Evolutionary conservation across 148 eudicot genomes (phyloP), one percentile per base, ranked within the genome.

Genomic region (Dianthus caryophyllus): DNA sequence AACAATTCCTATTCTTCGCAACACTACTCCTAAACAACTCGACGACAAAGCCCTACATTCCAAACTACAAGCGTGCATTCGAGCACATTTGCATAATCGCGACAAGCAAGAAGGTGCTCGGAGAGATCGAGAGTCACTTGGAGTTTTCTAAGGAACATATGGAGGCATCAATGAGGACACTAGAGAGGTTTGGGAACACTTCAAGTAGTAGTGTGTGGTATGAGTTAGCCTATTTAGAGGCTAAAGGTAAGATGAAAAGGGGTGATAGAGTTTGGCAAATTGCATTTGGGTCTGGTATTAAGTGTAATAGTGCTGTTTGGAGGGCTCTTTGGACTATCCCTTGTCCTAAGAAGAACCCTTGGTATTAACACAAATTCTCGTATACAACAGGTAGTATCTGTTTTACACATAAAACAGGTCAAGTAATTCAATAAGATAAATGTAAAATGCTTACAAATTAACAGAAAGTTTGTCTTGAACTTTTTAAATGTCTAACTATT

Each of bases 141-240:
- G 88, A 79, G 62, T 82, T 90, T 1, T 75, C 86, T 0, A 83
- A 80, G 59, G 90, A 85, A 18, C 76, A 84, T 62, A 87, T 89
- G 89, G 92, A 89, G 65, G 85, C 90, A 24, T 89, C 96, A 9
- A 78, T 80, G 79, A 79, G 53, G 64, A 90, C 96, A 9, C 76
- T 90, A 31, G 83, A 90, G 74, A 77, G 88, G 57, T 90, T 87
- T 66, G 93, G 96, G 10, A 87, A 90, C 70, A 90, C 96, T 4
- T 90, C 96, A 18, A 82, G 93, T 61, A 90, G 96, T 56, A 90
- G 96, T 70, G 80, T 90, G 52, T 87, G 96, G 96, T 90, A 90
- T 78, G 93, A 90, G 65, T 54, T 90, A 65, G 90, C 88, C 18
- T 85, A 80, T 65, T 69, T 90, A 58, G 96, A 90, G 66, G 84